Percentiles rank a stretch among this genome's conserved stretches.
Conservation (phyloP, 2,329 filamentous ascomycete genomes). For the Trichothecium sympodiale region DNA sequence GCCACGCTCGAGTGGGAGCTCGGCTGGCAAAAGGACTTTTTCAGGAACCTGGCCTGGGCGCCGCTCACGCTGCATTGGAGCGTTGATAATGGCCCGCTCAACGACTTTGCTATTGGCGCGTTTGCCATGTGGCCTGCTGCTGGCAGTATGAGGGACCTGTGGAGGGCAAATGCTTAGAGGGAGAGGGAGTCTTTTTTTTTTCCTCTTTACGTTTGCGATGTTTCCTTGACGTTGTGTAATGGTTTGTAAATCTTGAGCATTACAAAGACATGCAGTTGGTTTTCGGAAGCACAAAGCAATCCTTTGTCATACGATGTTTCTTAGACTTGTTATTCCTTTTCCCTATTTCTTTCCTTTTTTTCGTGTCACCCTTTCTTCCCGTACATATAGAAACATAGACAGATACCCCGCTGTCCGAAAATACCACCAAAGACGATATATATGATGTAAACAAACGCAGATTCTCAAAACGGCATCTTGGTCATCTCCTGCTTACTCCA, state of each 20-base stretch:
- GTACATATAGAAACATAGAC: constrained; percentile 1
- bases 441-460: too few species aligned
- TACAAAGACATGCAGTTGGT: too few species aligned
- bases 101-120: constrained; percentile 27
- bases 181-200: constrained; percentile 3
- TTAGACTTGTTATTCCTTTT: too few species aligned
- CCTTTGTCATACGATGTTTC: too few species aligned
- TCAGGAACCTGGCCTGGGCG: constrained; percentile 64
- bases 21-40: constrained; percentile 54
- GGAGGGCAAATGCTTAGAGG: constrained; percentile 16
- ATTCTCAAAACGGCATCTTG: constrained; percentile 51
- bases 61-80: constrained; percentile 82
- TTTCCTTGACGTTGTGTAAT: too few species aligned
- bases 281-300: too few species aligned
- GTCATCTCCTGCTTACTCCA: constrained; percentile 70
- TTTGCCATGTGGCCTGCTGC: constrained; percentile 32
- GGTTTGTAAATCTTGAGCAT: too few species aligned
- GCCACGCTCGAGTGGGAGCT: constrained; percentile 27
- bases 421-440: too few species aligned
- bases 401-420: too few species aligned
- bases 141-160: constrained; percentile 33
- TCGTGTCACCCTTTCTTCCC: neutral
- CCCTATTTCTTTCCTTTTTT: neutral
- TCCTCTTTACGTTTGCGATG: neutral
- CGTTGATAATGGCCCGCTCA: constrained; percentile 46